These are phyloP conservation scores for Cystoderma amianthinum DNA, from an alignment of 768 basidiomycete genomes.

Conservation along the genomic window DNA sequence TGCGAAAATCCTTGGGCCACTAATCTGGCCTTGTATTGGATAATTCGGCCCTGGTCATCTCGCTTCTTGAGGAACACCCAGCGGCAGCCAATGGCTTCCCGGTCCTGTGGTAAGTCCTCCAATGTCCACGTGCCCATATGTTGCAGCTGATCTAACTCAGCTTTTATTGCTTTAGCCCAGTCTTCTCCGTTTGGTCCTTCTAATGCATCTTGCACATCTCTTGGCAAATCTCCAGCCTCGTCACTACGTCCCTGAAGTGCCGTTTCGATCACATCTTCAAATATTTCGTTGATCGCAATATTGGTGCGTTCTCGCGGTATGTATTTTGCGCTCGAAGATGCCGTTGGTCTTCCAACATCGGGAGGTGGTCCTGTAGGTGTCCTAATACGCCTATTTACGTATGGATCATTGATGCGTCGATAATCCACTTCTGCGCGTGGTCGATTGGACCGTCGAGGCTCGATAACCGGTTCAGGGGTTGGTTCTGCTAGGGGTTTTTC, in stretches of 20 bases:
- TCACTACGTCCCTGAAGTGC: neutral
- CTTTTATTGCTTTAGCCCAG: constrained; percentile 6
- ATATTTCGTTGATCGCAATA: neutral
- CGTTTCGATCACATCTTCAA: neutral
- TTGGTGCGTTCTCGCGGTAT: neutral
- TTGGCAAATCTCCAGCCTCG: neutral
- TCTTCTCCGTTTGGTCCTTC: constrained; percentile 12
- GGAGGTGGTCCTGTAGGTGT: neutral
- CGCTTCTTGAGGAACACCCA: constrained; percentile 23
- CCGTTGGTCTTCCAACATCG: neutral
- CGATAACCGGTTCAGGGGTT: neutral
- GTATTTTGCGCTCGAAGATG: neutral
- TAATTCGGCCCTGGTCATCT: constrained; percentile 17
- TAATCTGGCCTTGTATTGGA: constrained; percentile 23
- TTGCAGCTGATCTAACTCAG: constrained; percentile 2
- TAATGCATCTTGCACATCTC: constrained; percentile 2
- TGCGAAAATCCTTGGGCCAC: constrained; percentile 30
- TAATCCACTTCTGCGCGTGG: neutral
- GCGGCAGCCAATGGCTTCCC: constrained; percentile 10
- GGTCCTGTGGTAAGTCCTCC: constrained; percentile 5
- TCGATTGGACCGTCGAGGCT: neutral
- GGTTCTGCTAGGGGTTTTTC: neutral
- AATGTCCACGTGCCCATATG: constrained; percentile 14
- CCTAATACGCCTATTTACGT: neutral
- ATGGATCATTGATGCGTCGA: neutral